Evolutionary conservation across 805 yeast genomes (phyloP).

Genomic region (Candida wancherniae): DNA sequence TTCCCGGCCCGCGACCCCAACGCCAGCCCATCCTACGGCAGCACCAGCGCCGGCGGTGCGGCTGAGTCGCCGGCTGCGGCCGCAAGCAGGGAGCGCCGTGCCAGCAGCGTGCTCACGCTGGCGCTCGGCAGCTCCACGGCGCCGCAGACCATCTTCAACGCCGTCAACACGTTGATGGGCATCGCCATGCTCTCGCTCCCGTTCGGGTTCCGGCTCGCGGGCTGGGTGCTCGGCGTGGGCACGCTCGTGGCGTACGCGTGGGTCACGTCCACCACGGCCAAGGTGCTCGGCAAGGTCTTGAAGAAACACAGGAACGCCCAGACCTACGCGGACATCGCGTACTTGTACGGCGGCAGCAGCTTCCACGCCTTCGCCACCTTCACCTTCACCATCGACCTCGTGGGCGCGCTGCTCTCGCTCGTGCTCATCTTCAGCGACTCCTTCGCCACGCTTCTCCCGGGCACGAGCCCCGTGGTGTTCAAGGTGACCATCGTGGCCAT

Average conservation of each 20-base stretch:
- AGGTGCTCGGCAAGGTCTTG: constrained; percentile 61
- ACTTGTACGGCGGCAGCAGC: constrained; percentile 67
- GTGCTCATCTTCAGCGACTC: constrained; percentile 59
- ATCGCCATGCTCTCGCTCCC: constrained; percentile 74
- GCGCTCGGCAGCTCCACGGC: constrained; percentile 38
- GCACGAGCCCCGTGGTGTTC: constrained; percentile 14
- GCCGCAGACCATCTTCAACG: constrained; percentile 72
- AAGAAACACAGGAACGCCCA: constrained; percentile 75
- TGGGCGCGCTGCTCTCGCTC: constrained; percentile 59
- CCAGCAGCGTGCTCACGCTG: constrained; percentile 5
- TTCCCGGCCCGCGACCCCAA: constrained; percentile 17
- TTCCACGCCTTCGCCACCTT: constrained; percentile 42
- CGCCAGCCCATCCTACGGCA: background rate
- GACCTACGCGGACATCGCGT: constrained; percentile 87
- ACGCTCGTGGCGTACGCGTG: constrained; percentile 42
- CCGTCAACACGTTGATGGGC: constrained; percentile 72
- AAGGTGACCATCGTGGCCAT: constrained; percentile 34
- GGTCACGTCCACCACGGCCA: constrained; percentile 51
- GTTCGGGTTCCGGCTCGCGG: constrained; percentile 60
- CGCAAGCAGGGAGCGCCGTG: too few relatives aligned
- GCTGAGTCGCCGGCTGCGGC: constrained; percentile 21
- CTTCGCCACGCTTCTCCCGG: constrained; percentile 32
- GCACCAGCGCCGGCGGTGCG: constrained; percentile 1
- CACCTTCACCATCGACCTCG: constrained; percentile 51
- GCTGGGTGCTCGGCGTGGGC: constrained; percentile 54